Evolutionary conservation across 2,329 filamentous ascomycete species (phyloP), one percentile per base, ranked within the genome.

Genomic region (Aspergillus udagawae): DNA sequence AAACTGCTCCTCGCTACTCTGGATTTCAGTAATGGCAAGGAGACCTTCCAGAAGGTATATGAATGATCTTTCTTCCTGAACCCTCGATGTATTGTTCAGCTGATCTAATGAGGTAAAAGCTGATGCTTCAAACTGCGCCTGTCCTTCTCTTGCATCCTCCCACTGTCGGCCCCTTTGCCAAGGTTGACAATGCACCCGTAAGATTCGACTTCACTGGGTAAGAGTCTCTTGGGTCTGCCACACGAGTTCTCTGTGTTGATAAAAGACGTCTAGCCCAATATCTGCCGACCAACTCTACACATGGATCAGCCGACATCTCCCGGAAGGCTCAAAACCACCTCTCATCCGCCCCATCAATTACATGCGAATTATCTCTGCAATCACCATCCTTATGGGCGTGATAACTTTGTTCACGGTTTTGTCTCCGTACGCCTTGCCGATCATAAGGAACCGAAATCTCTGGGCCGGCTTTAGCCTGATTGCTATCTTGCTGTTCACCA

Each of bases 401-500:
- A 73, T 88, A 48, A 93, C 91, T 1, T 81, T 88, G 53, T 67
- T 87, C 55, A 86, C 84, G 29, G 87, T 92, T 50, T 83, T 88
- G 12, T 89, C 86, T 65, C 90, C 91, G 5, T 95, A 92, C 67
- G 69, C 97, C 12, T 71, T 93, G 10, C 93, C 93, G 3, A 69
- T 97, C 58, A 74, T 97, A 38, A 90, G 92, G 74, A 97, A 89
- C 80, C 89, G 93, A 65, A 97, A 96, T 69, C 78, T 97, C 20
- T 99, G 94, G 94, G 92, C 93, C 25, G 91, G 90, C 23, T 76
- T 95, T 68, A 96, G 90, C 75, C 80, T 99, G 65, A 92, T 97
- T 68, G 82, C 87, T 14, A 92, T 99, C 61, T 83, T 99, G 45
- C 81, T 97, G 57, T 99, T 97, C 78, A 97, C 89, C 49, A 94